phyloP scores from a whole-genome alignment of 108 stramenopile species.

The Phaeodactylum tricornutum region DNA sequence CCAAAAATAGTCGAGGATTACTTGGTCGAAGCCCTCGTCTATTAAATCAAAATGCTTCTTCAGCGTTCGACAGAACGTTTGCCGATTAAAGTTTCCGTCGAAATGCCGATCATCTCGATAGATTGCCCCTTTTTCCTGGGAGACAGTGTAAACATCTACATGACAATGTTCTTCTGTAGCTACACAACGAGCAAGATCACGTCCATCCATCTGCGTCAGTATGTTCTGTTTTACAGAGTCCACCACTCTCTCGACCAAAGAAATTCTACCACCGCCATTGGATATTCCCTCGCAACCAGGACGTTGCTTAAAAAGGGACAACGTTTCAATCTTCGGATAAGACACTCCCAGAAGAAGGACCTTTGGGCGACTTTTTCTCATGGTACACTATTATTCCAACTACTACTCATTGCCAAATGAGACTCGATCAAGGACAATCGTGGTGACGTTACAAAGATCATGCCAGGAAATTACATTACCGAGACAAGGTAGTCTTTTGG shows the following conservation, averaged over 20 bases:
- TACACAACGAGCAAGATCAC: conserved; percentile 60
- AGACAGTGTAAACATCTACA: conserved; percentile 58
- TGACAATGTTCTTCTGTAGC: conserved; percentile 50
- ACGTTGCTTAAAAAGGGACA: background rate
- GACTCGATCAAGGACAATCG: no score
- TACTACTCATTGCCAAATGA: no score
- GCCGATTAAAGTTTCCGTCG: conserved; percentile 51
- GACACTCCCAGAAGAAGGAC: conserved; percentile 68
- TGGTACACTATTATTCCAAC: no score
- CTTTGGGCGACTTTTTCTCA: conserved; percentile 19
- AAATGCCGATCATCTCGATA: conserved; percentile 46
- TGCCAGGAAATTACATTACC: no score
- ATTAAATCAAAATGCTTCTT: conserved; percentile 30
- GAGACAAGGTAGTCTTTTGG: no score
- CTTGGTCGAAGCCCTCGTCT: conserved; percentile 46
- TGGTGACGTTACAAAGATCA: no score
- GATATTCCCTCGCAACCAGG: background rate
- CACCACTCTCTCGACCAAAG: conserved; percentile 8
- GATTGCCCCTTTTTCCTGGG: conserved; percentile 47
- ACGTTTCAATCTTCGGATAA: conserved; percentile 26
- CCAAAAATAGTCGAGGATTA: conserved; percentile 76
- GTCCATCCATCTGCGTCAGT: conserved; percentile 63
- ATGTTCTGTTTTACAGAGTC: conserved; percentile 48
- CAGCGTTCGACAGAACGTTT: conserved; percentile 27
- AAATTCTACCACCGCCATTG: background rate